Evolutionary conservation across 352 stramenopile genomes (phyloP).

Genomic region (Thalassiosira livingstoniorum): DNA sequence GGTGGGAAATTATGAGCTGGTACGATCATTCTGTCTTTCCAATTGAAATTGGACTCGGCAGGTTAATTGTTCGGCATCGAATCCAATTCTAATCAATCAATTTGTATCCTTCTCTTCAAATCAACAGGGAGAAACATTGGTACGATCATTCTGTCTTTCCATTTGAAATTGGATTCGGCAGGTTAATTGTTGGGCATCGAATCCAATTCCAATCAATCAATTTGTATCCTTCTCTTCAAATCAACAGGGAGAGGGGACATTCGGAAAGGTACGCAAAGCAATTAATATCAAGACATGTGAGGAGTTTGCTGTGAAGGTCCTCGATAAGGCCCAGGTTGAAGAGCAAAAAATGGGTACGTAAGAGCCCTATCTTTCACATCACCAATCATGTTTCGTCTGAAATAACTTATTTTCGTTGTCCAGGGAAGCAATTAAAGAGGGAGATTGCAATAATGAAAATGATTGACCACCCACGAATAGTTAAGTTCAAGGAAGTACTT

Average conservation of each 20-base stretch:
- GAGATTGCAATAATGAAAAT: slow-evolving; percentile 99
- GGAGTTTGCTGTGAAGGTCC: slow-evolving; percentile 94
- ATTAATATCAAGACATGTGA: slow-evolving; percentile 95
- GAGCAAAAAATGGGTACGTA: slow-evolving; percentile 99
- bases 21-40: slow-evolving; percentile 95
- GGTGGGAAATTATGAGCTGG: slow-evolving; percentile 96
- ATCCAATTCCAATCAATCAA: no score
- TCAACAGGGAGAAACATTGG: no score
- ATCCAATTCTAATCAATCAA: no score
- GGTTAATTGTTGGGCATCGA: no score
- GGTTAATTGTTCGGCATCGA: no score
- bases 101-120: no score
- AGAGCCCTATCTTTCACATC: no score
- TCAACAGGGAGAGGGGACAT: slow-evolving; percentile 95
- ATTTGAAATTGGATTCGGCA: no score
- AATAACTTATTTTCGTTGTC: no score
- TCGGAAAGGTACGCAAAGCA: slow-evolving; percentile 92
- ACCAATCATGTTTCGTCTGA: no score
- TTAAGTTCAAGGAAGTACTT: slow-evolving; percentile 90
- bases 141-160: slow-evolving; percentile 95
- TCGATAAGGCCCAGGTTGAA: slow-evolving; percentile 98
- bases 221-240: no score
- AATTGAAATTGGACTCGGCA: no score
- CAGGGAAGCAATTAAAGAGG: slow-evolving; percentile 97
- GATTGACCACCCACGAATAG: slow-evolving; percentile 85